A percentile compares a stretch with the other conserved stretches of the same genome.
Evolutionary conservation across 164 flowering plant species (phyloP).

Genomic region (Liquidambar formosana): DNA sequence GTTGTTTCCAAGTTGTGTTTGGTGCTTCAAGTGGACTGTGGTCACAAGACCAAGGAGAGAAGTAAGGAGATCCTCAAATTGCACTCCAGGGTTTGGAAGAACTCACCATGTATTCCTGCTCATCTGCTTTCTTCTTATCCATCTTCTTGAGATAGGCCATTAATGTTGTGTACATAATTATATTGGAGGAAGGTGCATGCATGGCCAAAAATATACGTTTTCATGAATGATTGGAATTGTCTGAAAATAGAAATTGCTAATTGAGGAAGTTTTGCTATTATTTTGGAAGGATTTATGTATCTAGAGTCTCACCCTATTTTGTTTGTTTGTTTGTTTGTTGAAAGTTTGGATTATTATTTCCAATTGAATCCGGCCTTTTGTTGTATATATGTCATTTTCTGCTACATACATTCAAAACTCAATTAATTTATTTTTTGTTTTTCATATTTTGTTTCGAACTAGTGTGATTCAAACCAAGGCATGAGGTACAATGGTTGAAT

Average conservation of each 20-base stretch:
- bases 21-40: constrained; percentile 60
- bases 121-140: constrained; percentile 61
- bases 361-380: no score
- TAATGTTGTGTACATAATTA: constrained; percentile 6
- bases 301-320: no score
- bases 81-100: constrained; percentile 78
- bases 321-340: no score
- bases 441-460: no score
- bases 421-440: no score
- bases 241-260: neutral
- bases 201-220: no score
- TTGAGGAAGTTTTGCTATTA: neutral
- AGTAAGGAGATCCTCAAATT: constrained; percentile 59
- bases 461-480: no score
- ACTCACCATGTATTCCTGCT: constrained; percentile 59
- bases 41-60: constrained; percentile 62
- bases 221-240: no score
- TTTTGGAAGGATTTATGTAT: neutral
- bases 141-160: constrained; percentile 17
- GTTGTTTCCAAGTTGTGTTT: constrained; percentile 80
- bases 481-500: no score
- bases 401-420: no score
- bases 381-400: no score
- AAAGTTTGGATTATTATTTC: no score
- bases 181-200: neutral